A percentile compares a stretch with the other conserved stretches of the same genome.
These are phyloP conservation scores for Luffa acutangula DNA, from an alignment of 306 rosid genomes.

Conservation along the genomic window DNA sequence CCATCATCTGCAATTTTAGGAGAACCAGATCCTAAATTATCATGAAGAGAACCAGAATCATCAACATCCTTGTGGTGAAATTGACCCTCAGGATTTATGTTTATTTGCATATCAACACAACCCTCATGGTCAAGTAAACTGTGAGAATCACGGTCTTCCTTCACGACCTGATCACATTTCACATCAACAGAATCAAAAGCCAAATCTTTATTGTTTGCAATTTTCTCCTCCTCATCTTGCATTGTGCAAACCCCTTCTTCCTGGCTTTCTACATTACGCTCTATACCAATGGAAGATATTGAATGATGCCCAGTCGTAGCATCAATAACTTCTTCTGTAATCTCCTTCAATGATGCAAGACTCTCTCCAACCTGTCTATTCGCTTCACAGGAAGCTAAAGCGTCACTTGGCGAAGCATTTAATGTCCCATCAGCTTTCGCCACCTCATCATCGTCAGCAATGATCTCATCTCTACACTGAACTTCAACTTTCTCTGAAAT, in stretches of 20 bases:
- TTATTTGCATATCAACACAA: no score
- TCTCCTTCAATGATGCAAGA: background rate
- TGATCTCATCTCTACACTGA: slow-evolving; percentile 7
- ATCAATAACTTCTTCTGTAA: background rate
- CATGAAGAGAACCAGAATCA: background rate
- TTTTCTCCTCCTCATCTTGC: slow-evolving; percentile 2
- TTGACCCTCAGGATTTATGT: background rate
- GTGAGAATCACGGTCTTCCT: background rate
- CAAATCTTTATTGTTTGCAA: background rate
- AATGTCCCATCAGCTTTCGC: slow-evolving; percentile 3
- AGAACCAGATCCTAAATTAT: background rate
- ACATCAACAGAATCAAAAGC: slow-evolving; percentile 4
- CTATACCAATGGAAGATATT: background rate
- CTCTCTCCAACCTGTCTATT: background rate
- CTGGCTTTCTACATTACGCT: slow-evolving; percentile 8
- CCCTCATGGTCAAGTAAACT: slow-evolving; percentile 2
- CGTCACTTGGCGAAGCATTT: background rate
- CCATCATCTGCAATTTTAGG: slow-evolving; percentile 3
- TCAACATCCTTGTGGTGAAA: background rate
- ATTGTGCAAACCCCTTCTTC: slow-evolving; percentile 5
- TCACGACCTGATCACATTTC: background rate
- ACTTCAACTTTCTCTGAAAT: slow-evolving; percentile 6
- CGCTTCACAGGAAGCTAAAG: background rate
- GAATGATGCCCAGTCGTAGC: slow-evolving; percentile 3
- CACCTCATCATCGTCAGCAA: slow-evolving; percentile 11